These are phyloP conservation scores for Ottelia alismoides DNA, from an alignment of 106 monocot genomes.

Conservation along the genomic window DNA sequence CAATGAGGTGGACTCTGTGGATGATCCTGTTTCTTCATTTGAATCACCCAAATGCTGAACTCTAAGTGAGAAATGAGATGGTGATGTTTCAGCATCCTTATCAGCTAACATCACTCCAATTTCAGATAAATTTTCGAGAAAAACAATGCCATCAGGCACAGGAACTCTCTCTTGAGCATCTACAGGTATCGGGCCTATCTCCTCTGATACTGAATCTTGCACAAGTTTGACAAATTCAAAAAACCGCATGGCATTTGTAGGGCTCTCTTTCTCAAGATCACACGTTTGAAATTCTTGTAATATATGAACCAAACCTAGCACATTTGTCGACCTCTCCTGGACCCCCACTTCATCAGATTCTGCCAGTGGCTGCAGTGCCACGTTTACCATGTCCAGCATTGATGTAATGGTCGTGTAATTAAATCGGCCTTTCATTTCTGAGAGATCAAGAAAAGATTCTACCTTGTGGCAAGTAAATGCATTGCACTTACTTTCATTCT, in stretches of 20 bases:
- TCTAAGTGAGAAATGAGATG: conserved; percentile 30
- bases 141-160: conserved; percentile 53
- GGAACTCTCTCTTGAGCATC: conserved; percentile 43
- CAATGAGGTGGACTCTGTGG: conserved; percentile 35
- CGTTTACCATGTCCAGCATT: conserved; percentile 49
- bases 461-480: neutral
- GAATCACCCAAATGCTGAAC: neutral
- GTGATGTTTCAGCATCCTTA: conserved; percentile 14
- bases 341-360: conserved; percentile 69
- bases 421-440: conserved; percentile 16
- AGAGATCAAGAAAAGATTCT: neutral
- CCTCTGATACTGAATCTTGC: conserved; percentile 39
- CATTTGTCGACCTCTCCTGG: conserved; percentile 63
- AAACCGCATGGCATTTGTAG: conserved; percentile 12
- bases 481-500: conserved; percentile 12
- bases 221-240: conserved; percentile 25
- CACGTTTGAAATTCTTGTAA: conserved; percentile 25
- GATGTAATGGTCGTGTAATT: conserved; percentile 24
- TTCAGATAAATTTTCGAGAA: conserved; percentile 65
- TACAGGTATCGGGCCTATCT: conserved; percentile 55
- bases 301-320: conserved; percentile 47
- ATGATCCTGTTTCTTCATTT: conserved; percentile 19
- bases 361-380: conserved; percentile 35
- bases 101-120: conserved; percentile 31
- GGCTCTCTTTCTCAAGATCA: conserved; percentile 9